Base-by-base conservation (phyloP, 2,329 filamentous ascomycete species). In the Colletotrichum salicis region DNA sequence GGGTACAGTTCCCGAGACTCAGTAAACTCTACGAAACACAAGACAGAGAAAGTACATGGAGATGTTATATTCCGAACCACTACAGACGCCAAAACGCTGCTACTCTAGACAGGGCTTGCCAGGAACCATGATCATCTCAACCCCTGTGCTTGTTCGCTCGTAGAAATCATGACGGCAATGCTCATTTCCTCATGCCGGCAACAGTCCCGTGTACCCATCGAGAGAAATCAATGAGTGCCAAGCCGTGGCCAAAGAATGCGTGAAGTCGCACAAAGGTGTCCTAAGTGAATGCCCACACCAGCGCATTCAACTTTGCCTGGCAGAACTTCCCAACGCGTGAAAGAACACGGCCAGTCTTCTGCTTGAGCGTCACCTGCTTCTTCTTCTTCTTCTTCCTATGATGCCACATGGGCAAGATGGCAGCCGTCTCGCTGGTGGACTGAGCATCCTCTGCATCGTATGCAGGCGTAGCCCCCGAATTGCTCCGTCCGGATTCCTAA, bases 401-500 rank as follows among this genome's bases (percentile, higher is more conserved):
- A 41, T 41, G 37, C 37, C 37, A 41, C 37, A 41, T 15, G 19
- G 41, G 41, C 51, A 63, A n/a, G 22, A 29, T 35, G 13, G 51
- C 41, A 19, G 41, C 51, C 15, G 35, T 64, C 22, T 69, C 45
- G 29, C 66, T 64, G 45, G 45, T 22, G 12, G 67, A 51, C 24
- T 41, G 56, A 48, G 56, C 48, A 24, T 35, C 48, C 27, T 27
- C 59, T 7, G n/a, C 31, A 24, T 35, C 48, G 37, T 33, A 59
- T 7, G n/a, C 31, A 22, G 48, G 35, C n/a, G 63, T 67, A 54
- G 55, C 51, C 64, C 64, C 64, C 45, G 67, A 60, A 51, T 24
- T 35, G 31, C 64, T 73, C 60, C 61, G 71, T 73, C 48, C 71
- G 55, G 64, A 74, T 75, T 71, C 67, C 81, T 84, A 86, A 73